These are phyloP conservation scores for Cytospora mali DNA, from an alignment of 2,329 filamentous ascomycete species.

Conservation along the genomic window DNA sequence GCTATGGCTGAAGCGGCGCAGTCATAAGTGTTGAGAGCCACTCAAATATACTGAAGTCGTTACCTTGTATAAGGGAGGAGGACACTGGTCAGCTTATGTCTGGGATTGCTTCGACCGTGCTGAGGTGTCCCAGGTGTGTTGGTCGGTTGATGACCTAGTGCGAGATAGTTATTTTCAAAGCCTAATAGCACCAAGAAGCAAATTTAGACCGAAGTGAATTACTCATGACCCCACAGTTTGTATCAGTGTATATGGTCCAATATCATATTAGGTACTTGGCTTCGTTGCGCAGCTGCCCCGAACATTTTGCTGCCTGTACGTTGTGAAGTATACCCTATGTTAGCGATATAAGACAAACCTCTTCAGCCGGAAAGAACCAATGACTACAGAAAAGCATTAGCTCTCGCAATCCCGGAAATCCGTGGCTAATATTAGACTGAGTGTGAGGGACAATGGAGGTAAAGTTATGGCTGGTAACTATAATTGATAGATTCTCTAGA, in stretches of 20 bases:
- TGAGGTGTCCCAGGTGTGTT: background rate
- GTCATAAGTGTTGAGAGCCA: background rate
- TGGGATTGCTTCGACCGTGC: background rate
- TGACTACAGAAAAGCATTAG: too few relatives aligned
- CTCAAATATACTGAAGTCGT: background rate
- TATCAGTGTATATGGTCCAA: background rate
- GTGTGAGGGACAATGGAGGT: too few relatives aligned
- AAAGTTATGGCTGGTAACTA: background rate
- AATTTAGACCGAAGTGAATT: background rate
- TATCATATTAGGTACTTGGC: too few relatives aligned
- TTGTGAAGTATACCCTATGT: too few relatives aligned
- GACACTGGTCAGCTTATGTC: background rate
- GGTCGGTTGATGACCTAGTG: too few relatives aligned
- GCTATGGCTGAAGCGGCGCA: slow-evolving; percentile 9
- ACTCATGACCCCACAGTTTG: background rate
- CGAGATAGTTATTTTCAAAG: background rate
- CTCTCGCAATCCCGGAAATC: too few relatives aligned
- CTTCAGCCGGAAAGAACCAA: too few relatives aligned
- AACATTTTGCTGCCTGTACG: too few relatives aligned
- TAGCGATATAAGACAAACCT: too few relatives aligned
- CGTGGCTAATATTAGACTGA: too few relatives aligned
- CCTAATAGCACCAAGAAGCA: background rate
- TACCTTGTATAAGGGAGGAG: background rate
- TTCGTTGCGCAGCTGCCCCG: too few relatives aligned
- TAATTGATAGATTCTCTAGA: background rate